Base-by-base conservation (phyloP, 1,284 basidiomycete genomes). In the Ceratobasidium sp. region DNA sequence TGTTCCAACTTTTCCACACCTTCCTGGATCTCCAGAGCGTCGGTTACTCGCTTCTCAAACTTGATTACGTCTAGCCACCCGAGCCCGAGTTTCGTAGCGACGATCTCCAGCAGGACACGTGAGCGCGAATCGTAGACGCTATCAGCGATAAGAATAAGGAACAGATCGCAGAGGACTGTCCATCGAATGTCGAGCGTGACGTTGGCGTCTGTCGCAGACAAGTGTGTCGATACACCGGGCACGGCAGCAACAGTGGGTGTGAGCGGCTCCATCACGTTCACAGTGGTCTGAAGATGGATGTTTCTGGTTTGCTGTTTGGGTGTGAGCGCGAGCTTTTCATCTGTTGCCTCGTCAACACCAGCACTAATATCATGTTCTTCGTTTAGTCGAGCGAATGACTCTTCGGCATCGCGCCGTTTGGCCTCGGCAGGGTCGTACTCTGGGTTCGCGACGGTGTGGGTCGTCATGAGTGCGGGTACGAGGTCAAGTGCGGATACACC, bases 111-210 rank as follows among this genome's bases (percentile, higher is more conserved):
- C 8, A 97, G 85, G 0, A 96, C 93, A 30, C 96, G 87, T 0
- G 94, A 97, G 34, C 96, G 91, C 8, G 96, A 90, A 78, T 98
- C 96, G 81, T 97, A 98, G 3, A 97, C 94, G 75, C 92, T 94
- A 80, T 98, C 96, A 23, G 94, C 96, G 72, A 97, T 93, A 39
- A 97, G 85, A 18, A 96, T 87, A 71, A 98, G 88, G 83, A 97
- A 97, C 8, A 98, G 85, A 80, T 97, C 96, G 78, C 96, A 97
- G 53, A 96, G 85, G n/a, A 98, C 89, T 2, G 96, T 98, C 94
- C 96, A 98, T 74, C 96, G 92, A 74, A 98, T 97, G 80, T 98
- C 96, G 53, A 98, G 86, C 0, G 93, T 97, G 74, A 97, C 91
- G 57, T 90, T 88, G 80, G 93, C 88, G 81, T 97, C 95, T 8